Percentiles rank a stretch among this genome's conserved stretches.
Conservation (phyloP, 2,329 filamentous ascomycete genomes). For the Shiraia sp. region DNA sequence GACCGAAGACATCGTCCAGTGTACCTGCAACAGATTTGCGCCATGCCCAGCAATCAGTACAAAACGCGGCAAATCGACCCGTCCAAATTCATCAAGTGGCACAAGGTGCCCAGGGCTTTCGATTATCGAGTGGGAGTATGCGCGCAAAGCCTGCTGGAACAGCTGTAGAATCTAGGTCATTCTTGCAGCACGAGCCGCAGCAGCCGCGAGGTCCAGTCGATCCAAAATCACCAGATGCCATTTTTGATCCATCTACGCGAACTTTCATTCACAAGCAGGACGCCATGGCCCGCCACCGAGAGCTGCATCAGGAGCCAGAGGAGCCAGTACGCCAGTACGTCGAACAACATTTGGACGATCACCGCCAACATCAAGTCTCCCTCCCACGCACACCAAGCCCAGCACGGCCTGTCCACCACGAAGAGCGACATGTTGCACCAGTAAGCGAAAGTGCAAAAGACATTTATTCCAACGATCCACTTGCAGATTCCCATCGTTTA, state of each 20-base stretch:
- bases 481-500: no score
- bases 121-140: conserved; percentile 57
- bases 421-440: conserved; percentile 12
- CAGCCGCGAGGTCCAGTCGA: conserved; percentile 33
- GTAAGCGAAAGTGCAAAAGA: conserved; percentile 15
- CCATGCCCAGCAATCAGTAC: conserved; percentile 36
- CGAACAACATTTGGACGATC: conserved; percentile 21
- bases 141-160: conserved; percentile 55
- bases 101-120: conserved; percentile 44
- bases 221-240: conserved; percentile 42
- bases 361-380: conserved; percentile 10
- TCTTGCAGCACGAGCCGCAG: conserved; percentile 11
- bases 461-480: no score
- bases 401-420: conserved; percentile 14
- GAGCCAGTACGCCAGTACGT: conserved; percentile 25
- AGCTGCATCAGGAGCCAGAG: conserved; percentile 32
- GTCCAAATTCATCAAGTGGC: conserved; percentile 47
- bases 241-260: conserved; percentile 43
- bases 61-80: conserved; percentile 43
- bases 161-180: conserved; percentile 42
- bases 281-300: conserved; percentile 39
- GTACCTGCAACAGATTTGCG: conserved; percentile 22
- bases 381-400: conserved; percentile 23
- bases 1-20: conserved; percentile 33
- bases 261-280: conserved; percentile 44